Base-by-base conservation (phyloP, 169 alveolate species). In the Eimeria maxima region DNA sequence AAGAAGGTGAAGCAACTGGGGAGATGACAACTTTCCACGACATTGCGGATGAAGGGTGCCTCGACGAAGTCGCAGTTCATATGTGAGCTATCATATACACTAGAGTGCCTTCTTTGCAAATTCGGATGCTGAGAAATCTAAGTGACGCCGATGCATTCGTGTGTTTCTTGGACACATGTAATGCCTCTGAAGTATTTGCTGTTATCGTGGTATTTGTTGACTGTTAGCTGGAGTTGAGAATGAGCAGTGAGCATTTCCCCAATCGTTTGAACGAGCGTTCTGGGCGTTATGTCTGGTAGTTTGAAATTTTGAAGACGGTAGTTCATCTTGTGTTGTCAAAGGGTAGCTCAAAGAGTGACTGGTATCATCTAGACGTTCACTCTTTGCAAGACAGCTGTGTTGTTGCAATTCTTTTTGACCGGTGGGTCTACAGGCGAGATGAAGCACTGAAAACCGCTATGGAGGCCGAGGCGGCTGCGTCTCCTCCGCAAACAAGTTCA, bases 11-110 rank as follows among this genome's bases (percentile, higher is more conserved):
- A n/a, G 80, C 14, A 57, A 55, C 60, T 87, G 94, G 94, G 22
- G 94, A 87, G 84, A 87, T 87, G 94, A 87, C 83, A 65, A 87
- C 94, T 29, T 87, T 87, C 65, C 81, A 87, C 27, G 94, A 87
- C 33, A 69, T 87, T n/a, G 94, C 83, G 27, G 94, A 87, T 87
- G 94, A 87, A 44, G 94, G 94, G 20, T 87, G 94, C 45, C 83
- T 87, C 18, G 94, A 87, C 67, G 94, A 87, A 65, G 94, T 87
- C 27, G 94, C 94, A 38, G 84, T 87, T 60, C 94, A 87, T 67
- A 33, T 87, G 94, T 87, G 65, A 63, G 94, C 42, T 3, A 42
- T 29, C 45, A 47, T 14, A 53, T 53, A 14, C 14, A 33, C 76
- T 47, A 45, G n/a, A 83, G 50, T 6, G 6, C 57, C 55, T 27